Base-by-base conservation (phyloP, 805 yeast genomes). In the Sugiyamaella qingdaonensis region DNA sequence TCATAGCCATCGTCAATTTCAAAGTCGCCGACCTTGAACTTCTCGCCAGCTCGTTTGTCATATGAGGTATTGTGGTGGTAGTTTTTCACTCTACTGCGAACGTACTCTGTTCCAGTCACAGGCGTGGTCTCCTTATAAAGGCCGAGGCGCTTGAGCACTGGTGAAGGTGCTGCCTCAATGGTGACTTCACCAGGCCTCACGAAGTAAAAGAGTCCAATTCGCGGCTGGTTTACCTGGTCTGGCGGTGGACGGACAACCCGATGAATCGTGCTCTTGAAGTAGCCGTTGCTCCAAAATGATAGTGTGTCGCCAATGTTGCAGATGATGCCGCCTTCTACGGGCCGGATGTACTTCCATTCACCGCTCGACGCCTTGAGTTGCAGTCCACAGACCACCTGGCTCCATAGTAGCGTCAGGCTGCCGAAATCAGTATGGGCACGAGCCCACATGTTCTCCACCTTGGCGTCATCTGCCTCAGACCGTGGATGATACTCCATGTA, bases 161-260 rank as follows among this genome's bases (percentile, higher is more conserved):
- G 55, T 2, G 52, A 48, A 13, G 55, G 55, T 9, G 55, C 55
- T 19, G 37, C 39, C 42, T 37, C 52, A 37, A 52, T 52, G 4
- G 31, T n/a, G 7, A 45, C 54, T 31, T 51, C 50, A 14, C 56
- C 50, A 19, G 58, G 58, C 13, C 56, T 44, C 21, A 54, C 53
- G 54, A 54, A 54, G 54, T 54, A 54, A 21, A 54, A 48, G 24
- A 54, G 53, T 10, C 58, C 58, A 33, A 54, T 48, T 32, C 58
- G 46, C 7, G 57, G 58, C 9, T 24, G 34, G 13, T 29, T 36
- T 13, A 54, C 52, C 43, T 54, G 58, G 39, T 54, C 56, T 10
- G 57, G 44, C 4, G 58, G 58, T 21, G 58, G 58, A 8, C 58
- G 48, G n/a, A 46, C 45, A 24, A 53, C 58, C 29, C 58, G 32